A percentile compares a stretch with the other conserved stretches of the same genome.
phyloP scores from a whole-genome alignment of 495 filamentous ascomycete genomes.

The Durotheca rogersii region DNA sequence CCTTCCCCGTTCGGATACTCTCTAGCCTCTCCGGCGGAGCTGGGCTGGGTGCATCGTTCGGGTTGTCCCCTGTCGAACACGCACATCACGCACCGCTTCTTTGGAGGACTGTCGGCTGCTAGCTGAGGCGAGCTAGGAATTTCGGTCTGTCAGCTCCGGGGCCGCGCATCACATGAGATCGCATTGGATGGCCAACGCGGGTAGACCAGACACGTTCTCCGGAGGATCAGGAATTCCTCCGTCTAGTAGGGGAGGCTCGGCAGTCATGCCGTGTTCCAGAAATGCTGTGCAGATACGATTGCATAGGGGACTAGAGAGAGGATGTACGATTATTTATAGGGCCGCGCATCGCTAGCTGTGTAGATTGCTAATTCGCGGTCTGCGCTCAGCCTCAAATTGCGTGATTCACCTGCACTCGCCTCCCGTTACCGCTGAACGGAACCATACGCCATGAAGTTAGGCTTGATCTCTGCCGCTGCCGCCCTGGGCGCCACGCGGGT shows the following conservation, averaged over 20 bases:
- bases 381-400: constrained; percentile 17
- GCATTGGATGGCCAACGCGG: background rate
- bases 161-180: constrained; percentile 16
- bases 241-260: background rate
- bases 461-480: constrained; percentile 31
- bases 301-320: background rate
- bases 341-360: background rate
- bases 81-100: background rate
- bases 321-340: constrained; percentile 8
- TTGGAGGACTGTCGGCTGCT: constrained; percentile 1
- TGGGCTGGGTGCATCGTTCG: background rate
- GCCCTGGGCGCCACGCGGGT: constrained; percentile 39
- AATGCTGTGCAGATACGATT: background rate
- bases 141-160: constrained; percentile 17
- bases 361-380: constrained; percentile 1
- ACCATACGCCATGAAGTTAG: constrained; percentile 43
- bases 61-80: background rate
- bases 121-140: constrained; percentile 19
- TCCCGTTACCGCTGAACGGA: background rate
- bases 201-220: background rate
- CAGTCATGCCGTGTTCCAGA: too few species aligned
- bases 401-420: background rate
- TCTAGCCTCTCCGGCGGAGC: background rate
- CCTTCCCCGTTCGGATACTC: constrained; percentile 7
- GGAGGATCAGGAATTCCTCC: constrained; percentile 7